These are phyloP conservation scores for Strobilomyces echinocephalus DNA, from an alignment of 768 basidiomycete species.

Conservation along the genomic window DNA sequence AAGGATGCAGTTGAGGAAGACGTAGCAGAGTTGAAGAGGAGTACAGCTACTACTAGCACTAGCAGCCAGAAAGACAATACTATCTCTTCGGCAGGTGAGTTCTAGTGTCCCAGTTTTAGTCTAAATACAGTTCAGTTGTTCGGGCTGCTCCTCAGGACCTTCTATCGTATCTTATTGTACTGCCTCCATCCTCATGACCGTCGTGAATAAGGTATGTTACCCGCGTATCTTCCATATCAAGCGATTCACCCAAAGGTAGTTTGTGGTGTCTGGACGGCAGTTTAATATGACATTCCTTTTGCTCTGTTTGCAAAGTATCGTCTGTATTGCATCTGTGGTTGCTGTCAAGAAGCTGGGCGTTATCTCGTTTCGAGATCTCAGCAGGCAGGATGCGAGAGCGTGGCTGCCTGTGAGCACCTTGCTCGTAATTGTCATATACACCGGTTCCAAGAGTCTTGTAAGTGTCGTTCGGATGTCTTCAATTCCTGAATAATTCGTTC, in stretches of 20 bases:
- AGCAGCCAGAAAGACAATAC: slow-evolving; percentile 26
- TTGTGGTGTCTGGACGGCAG: slow-evolving; percentile 85
- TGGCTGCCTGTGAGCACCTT: slow-evolving; percentile 96
- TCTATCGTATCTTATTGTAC: slow-evolving; percentile 87
- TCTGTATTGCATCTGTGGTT: slow-evolving; percentile 77
- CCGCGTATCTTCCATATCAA: neutral
- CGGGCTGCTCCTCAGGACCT: slow-evolving; percentile 46
- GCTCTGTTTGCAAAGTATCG: slow-evolving; percentile 83
- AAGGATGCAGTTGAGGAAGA: slow-evolving; percentile 31
- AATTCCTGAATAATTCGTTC: neutral
- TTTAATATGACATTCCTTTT: slow-evolving; percentile 98
- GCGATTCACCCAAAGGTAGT: slow-evolving; percentile 43
- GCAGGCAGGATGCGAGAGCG: slow-evolving; percentile 74
- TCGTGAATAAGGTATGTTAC: slow-evolving; percentile 82
- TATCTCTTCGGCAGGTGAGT: slow-evolving; percentile 25
- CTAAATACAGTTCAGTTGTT: neutral
- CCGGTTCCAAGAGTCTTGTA: slow-evolving; percentile 94
- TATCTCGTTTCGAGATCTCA: slow-evolving; percentile 82
- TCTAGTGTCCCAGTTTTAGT: no score
- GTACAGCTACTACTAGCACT: slow-evolving; percentile 40
- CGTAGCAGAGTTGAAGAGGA: slow-evolving; percentile 52
- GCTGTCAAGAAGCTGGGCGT: slow-evolving; percentile 69
- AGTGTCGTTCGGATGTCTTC: slow-evolving; percentile 32
- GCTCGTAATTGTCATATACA: slow-evolving; percentile 94
- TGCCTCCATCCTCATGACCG: slow-evolving; percentile 94